Conservation (phyloP, 768 basidiomycete genomes). For the Amanita polypyramis region DNA sequence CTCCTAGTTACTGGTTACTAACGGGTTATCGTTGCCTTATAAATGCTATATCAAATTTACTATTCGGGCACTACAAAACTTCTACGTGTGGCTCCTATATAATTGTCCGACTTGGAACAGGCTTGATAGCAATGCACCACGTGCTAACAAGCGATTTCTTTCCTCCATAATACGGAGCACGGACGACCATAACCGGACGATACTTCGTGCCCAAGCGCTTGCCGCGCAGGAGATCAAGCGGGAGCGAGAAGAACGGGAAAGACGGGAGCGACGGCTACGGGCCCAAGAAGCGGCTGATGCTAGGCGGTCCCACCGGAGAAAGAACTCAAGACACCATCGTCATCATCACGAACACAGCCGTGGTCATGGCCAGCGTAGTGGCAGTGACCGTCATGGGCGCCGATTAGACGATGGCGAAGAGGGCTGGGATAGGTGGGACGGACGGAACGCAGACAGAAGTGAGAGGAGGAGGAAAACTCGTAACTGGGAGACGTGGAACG, state of each 20-base stretch:
- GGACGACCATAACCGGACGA: slow-evolving; percentile 89
- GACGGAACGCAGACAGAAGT: slow-evolving; percentile 36
- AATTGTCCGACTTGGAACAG: not conserved
- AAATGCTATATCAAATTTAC: not conserved
- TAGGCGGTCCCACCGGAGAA: slow-evolving; percentile 17
- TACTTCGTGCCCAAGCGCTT: slow-evolving; percentile 61
- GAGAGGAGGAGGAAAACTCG: slow-evolving; percentile 24
- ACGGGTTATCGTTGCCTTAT: not conserved
- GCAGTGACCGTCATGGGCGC: slow-evolving; percentile 6
- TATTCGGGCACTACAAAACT: not conserved
- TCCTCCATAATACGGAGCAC: slow-evolving; percentile 85
- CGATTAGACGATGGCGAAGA: slow-evolving; percentile 19
- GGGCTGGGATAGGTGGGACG: slow-evolving; percentile 44
- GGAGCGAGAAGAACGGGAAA: slow-evolving; percentile 56
- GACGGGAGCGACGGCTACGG: slow-evolving; percentile 47
- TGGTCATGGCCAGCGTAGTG: slow-evolving; percentile 10
- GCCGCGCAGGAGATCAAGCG: slow-evolving; percentile 67
- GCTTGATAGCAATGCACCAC: slow-evolving; percentile 62
- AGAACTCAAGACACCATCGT: not conserved
- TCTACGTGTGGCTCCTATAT: not conserved
- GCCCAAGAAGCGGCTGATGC: slow-evolving; percentile 73
- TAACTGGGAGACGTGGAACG: slow-evolving; percentile 43
- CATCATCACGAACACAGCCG: not conserved
- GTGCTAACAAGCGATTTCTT: slow-evolving; percentile 75
- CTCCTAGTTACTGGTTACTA: not conserved